Percentiles rank a stretch among this genome's conserved stretches.
Conservation (phyloP, 805 yeast genomes). For the Maudiozyma serrabonitensis region DNA sequence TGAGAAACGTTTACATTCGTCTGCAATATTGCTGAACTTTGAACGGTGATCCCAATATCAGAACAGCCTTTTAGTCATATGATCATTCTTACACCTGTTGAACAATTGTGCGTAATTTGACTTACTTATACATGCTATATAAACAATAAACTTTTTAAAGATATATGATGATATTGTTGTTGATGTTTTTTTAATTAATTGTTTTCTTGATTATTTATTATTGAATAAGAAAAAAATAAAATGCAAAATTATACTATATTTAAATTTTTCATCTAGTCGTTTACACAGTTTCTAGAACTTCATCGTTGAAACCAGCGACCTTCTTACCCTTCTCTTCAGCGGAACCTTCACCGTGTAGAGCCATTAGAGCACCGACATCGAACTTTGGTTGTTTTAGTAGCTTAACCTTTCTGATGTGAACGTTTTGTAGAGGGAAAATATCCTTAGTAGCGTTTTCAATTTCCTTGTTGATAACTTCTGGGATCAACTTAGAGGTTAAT, state of each 20-base stretch:
- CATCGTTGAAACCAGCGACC: constrained; percentile 96
- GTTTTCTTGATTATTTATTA: neutral
- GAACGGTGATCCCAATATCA: no score
- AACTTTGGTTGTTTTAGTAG: constrained; percentile 96
- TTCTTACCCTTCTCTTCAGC: constrained; percentile 97
- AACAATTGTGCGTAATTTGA: no score
- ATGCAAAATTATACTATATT: neutral
- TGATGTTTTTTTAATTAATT: neutral
- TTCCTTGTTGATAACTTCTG: constrained; percentile 97
- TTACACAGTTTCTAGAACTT: constrained; percentile 85
- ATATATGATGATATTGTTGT: no score
- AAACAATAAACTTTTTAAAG: neutral
- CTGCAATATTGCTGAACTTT: no score
- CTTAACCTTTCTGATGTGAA: constrained; percentile 97
- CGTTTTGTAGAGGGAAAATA: constrained; percentile 95
- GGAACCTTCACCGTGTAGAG: constrained; percentile 93
- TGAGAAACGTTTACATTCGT: no score
- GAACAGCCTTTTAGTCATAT: no score
- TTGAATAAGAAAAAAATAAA: neutral
- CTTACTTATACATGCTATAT: neutral
- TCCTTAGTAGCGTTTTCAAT: constrained; percentile 91
- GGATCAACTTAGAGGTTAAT: constrained; percentile 92
- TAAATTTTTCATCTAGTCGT: neutral
- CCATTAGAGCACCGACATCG: constrained; percentile 90
- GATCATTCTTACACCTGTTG: no score